Percentiles rank a stretch among this genome's conserved stretches.
Conservation (phyloP, 2,329 filamentous ascomycete genomes). For the Aphanoascus verrucosus region DNA sequence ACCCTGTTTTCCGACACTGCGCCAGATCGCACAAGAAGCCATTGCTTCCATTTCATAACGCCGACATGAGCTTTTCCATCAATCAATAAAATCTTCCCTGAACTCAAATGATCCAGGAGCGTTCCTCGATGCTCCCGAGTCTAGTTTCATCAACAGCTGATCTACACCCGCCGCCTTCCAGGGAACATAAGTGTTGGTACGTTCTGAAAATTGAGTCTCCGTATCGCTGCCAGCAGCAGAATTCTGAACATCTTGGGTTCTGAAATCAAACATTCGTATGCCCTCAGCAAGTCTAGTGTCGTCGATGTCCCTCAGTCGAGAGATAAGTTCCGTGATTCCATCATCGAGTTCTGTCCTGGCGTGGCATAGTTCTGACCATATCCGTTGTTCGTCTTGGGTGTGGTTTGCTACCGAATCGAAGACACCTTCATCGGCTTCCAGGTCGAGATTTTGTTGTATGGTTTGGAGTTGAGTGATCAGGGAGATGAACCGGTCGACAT, state of each 20-base stretch:
- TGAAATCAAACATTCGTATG: conserved; percentile 26
- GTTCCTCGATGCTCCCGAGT: conserved; percentile 39
- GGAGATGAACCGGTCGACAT: conserved; percentile 72
- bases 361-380: conserved; percentile 52
- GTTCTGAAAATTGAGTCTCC: conserved; percentile 22
- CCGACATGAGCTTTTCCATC: background rate
- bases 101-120: conserved; percentile 8
- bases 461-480: conserved; percentile 63
- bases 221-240: conserved; percentile 27
- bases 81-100: conserved; percentile 6
- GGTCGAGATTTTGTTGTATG: conserved; percentile 66
- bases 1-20: too few relatives aligned
- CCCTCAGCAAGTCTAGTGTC: conserved; percentile 38
- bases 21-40: background rate
- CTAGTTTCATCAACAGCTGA: conserved; percentile 80
- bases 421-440: conserved; percentile 72
- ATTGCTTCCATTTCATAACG: background rate
- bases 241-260: conserved; percentile 23
- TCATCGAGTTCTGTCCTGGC: conserved; percentile 55
- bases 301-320: conserved; percentile 52
- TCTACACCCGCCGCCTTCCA: conserved; percentile 70
- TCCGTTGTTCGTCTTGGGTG: conserved; percentile 58
- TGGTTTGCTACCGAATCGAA: conserved; percentile 64
- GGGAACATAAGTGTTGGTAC: conserved; percentile 49
- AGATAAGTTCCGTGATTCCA: conserved; percentile 53